phyloP scores from a whole-genome alignment of 1,139 yeast species.

The Candida sanyaensis region DNA sequence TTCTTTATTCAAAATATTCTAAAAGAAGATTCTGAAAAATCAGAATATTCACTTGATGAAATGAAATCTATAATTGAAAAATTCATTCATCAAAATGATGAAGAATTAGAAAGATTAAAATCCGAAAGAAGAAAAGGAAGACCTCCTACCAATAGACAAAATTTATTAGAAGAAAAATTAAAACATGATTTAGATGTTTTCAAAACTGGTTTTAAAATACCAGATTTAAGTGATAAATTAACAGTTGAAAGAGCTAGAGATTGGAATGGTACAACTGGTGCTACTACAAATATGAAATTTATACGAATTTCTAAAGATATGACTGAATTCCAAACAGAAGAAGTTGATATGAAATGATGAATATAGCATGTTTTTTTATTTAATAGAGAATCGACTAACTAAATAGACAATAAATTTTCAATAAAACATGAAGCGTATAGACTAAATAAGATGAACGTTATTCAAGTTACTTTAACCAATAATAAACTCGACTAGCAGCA shows the following conservation, averaged over 20 bases:
- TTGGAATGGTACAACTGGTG: conserved; percentile 87
- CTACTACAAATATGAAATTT: conserved; percentile 63
- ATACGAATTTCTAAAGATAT: conserved; percentile 34
- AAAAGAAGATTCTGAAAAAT: conserved; percentile 38
- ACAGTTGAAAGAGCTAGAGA: conserved; percentile 60
- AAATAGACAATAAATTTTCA: conserved; percentile 6
- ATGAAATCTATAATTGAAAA: conserved; percentile 61
- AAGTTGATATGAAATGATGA: conserved; percentile 22
- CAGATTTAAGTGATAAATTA: conserved; percentile 64
- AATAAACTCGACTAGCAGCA: too few relatives aligned
- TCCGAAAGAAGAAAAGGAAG: conserved; percentile 80
- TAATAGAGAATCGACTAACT: too few relatives aligned
- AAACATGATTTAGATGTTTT: conserved; percentile 64
- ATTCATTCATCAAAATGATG: conserved; percentile 70
- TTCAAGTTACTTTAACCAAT: too few relatives aligned
- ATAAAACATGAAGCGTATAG: too few relatives aligned
- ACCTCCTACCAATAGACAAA: conserved; percentile 75
- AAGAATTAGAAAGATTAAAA: conserved; percentile 62
- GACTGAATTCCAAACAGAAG: conserved; percentile 29
- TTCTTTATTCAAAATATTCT: conserved; percentile 68
- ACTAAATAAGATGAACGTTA: too few relatives aligned
- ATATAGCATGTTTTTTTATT: not conserved
- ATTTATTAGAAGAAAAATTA: conserved; percentile 59
- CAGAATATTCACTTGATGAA: conserved; percentile 54
- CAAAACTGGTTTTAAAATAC: conserved; percentile 69